These are phyloP conservation scores for Saccharum hybrid DNA, from an alignment of 202 grass and related monocot genomes.

Conservation along the genomic window DNA sequence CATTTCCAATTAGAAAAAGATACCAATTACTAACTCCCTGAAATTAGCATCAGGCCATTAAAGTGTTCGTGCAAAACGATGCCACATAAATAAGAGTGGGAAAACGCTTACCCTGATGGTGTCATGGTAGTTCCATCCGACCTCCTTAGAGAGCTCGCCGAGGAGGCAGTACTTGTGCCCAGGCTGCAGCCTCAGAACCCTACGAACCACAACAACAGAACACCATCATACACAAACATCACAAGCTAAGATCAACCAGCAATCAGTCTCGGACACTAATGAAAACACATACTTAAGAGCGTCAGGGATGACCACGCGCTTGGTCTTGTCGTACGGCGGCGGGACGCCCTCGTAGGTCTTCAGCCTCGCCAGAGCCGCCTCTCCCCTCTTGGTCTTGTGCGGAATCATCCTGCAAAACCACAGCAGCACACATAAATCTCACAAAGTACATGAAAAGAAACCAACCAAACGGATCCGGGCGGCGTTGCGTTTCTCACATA, in stretches of 20 bases:
- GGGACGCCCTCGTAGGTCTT: constrained; percentile 90
- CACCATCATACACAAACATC: background rate
- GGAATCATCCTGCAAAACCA: constrained; percentile 76
- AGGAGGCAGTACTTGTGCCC: constrained; percentile 90
- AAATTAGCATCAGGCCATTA: background rate
- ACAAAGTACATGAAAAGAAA: background rate
- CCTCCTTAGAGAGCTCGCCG: constrained; percentile 81
- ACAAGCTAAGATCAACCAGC: background rate
- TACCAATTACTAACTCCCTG: background rate
- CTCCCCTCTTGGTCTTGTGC: constrained; percentile 93
- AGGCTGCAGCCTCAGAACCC: constrained; percentile 90
- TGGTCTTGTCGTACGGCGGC: constrained; percentile 83
- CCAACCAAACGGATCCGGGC: background rate
- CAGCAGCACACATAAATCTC: background rate
- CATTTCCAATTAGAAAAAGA: background rate
- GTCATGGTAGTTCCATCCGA: constrained; percentile 87
- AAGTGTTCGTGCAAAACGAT: background rate
- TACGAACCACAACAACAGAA: constrained; percentile 9
- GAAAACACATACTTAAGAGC: constrained; percentile 67
- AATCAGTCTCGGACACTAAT: background rate
- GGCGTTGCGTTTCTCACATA: background rate
- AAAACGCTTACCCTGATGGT: constrained; percentile 66
- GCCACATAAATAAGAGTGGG: background rate
- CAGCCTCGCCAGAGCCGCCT: constrained; percentile 75
- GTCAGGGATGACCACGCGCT: constrained; percentile 87